Evolutionary conservation across 805 yeast species (phyloP), one percentile per base, ranked within the genome.

Genomic region (Komagataella ulmi): DNA sequence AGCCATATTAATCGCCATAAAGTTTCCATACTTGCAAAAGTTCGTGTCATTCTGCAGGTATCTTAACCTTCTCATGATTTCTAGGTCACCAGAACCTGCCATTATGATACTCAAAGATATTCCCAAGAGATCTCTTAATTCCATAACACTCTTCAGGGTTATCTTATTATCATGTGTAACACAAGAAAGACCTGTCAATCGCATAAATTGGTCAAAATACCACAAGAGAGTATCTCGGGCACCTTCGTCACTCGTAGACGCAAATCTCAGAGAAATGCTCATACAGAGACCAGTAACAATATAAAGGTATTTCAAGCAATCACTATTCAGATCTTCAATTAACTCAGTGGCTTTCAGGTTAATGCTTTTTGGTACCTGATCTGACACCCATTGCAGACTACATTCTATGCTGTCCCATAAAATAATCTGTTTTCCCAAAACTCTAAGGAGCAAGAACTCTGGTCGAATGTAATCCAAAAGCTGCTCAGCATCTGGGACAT

Each of bases 81-180:
- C 85, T 51, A 90, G 65, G 62, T 93, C 97, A 1, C 99, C 98
- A 14, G 89, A 79, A 1, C 97, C 96, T 1, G 96, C 90, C 86
- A 88, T 85, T 0, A 89, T 74, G 24, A 88, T 71, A 0, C 97
- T 77, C 6, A 77, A 64, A 7, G 93, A 76, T 4, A 91, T 63
- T 1, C 83, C 74, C 12, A 88, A 57, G 1, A 83, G 68, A 55
- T 80, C 80, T 49, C 81, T 79, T 36, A 82, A 69, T 40, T 74
- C 75, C 18, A 72, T 66, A 1, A 84, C 75, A 7, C 86, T 75
- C 46, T 71, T 65, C 45, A 72, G 66, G 0, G 88, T 74, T 43
- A 85, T 64, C 51, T 70, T 71, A 53, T 79, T 79, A 58, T 86
- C 91, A 58, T 80, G 79, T 36, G 72, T 75, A 4, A 57, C 59